Conservation (phyloP, 208 protist species). For the Zelonia costaricensis region DNA sequence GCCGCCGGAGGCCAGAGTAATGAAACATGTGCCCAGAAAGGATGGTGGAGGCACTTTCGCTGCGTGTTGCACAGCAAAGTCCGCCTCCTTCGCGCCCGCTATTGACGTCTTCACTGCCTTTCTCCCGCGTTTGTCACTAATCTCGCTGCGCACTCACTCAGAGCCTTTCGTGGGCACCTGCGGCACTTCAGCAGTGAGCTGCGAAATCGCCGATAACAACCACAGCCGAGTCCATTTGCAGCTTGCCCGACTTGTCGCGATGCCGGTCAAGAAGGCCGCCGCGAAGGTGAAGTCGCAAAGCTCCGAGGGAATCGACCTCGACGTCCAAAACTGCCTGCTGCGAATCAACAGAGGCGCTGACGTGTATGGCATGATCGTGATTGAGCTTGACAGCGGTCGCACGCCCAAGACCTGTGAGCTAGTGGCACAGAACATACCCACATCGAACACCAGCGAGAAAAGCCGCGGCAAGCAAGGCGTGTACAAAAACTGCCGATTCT, state of each 20-base stretch:
- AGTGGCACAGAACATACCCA: conserved; percentile 52
- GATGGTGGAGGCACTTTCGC: too few relatives aligned
- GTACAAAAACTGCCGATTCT: conserved; percentile 63
- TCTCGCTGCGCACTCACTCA: background rate
- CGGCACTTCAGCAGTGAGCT: too few relatives aligned
- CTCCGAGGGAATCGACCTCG: conserved; percentile 16
- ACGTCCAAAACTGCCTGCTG: conserved; percentile 26
- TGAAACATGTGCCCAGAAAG: too few relatives aligned
- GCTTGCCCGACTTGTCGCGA: background rate
- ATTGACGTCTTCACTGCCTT: background rate
- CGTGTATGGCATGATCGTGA: conserved; percentile 26
- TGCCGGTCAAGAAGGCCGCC: conserved; percentile 14
- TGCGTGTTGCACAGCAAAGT: too few relatives aligned
- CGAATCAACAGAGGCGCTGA: conserved; percentile 25
- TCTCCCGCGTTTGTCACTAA: background rate
- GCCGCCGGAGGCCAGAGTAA: too few relatives aligned
- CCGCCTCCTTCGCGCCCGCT: too few relatives aligned
- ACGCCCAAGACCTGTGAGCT: conserved; percentile 77
- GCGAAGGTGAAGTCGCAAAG: conserved; percentile 20
- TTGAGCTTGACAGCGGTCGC: conserved; percentile 32
- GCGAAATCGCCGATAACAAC: background rate
- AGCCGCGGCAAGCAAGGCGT: conserved; percentile 49
- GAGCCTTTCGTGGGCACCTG: background rate
- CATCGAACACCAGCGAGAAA: conserved; percentile 41
- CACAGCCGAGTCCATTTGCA: background rate